Percentiles rank a stretch among this genome's conserved stretches.
Conservation (phyloP, 192 early-diverging fungal species). For the Neocallimastix lanati region DNA sequence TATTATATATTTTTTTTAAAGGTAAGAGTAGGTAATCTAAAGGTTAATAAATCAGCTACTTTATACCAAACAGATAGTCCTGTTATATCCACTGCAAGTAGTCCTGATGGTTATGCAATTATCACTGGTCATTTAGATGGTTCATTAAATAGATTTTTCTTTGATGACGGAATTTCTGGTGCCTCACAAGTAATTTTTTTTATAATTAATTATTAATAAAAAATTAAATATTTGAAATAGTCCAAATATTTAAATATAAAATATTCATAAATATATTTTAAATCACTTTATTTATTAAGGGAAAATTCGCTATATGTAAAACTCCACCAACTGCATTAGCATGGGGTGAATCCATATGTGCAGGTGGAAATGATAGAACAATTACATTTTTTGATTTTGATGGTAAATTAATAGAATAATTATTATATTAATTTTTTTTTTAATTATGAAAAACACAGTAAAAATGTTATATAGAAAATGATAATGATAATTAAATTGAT, state of each 20-base stretch:
- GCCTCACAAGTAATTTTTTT: conserved; percentile 41
- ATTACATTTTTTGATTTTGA: conserved; percentile 31
- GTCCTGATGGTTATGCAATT: conserved; percentile 33
- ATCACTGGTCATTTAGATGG: conserved; percentile 41
- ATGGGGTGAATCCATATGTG: conserved; percentile 37
- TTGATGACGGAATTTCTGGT: conserved; percentile 41
- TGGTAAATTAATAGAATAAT: too few species aligned
- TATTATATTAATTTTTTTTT: too few species aligned
- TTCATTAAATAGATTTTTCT: conserved; percentile 38
- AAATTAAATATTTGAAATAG: too few species aligned
- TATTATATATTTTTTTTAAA: too few species aligned
- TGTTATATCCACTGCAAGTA: conserved; percentile 29
- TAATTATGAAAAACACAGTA: too few species aligned
- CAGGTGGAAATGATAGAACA: conserved; percentile 23
- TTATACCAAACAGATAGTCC: conserved; percentile 39
- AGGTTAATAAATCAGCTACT: conserved; percentile 48
- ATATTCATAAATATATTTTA: too few species aligned
- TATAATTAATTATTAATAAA: too few species aligned
- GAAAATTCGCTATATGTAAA: conserved; percentile 32
- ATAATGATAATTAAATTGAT: too few species aligned
- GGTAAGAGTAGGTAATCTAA: conserved; percentile 41
- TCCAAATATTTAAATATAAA: too few species aligned
- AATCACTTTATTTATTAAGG: too few species aligned
- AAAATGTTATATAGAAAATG: too few species aligned
- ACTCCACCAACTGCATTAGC: conserved; percentile 24